phyloP scores from a whole-genome alignment of 768 basidiomycete genomes.

The Mycena olivaceomarginata region DNA sequence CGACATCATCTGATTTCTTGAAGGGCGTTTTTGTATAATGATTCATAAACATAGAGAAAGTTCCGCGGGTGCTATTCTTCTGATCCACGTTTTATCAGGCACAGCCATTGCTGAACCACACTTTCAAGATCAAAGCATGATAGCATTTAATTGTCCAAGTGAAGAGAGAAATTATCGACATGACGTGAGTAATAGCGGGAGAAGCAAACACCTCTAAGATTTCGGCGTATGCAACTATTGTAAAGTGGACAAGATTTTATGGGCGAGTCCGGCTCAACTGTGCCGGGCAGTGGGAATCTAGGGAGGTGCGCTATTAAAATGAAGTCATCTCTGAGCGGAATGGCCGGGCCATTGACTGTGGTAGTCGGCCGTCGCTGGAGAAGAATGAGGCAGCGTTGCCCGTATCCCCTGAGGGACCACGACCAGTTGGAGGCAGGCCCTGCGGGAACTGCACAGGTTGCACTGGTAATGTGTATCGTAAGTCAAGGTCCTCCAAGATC shows the following conservation, averaged over 20 bases:
- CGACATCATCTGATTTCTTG: too few relatives aligned
- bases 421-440: conserved; percentile 38
- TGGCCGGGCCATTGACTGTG: conserved; percentile 29
- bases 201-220: not conserved
- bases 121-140: not conserved
- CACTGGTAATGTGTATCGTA: conserved; percentile 81
- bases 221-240: not conserved
- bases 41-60: too few relatives aligned
- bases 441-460: conserved; percentile 80
- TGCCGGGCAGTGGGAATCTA: too few relatives aligned
- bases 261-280: too few relatives aligned
- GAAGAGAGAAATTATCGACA: not conserved
- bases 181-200: not conserved
- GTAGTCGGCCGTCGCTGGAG: conserved; percentile 32
- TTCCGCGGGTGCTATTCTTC: too few relatives aligned
- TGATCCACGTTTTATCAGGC: too few relatives aligned
- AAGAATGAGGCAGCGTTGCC: conserved; percentile 56
- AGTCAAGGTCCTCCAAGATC: conserved; percentile 83
- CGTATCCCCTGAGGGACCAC: conserved; percentile 27
- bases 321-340: conserved; percentile 41
- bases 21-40: too few relatives aligned
- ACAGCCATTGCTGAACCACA: too few relatives aligned
- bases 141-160: not conserved
- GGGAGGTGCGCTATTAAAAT: conserved; percentile 16
- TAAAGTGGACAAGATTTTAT: too few relatives aligned